These are phyloP conservation scores for Paramyrothecium sp. DNA, from an alignment of 2,329 filamentous ascomycete genomes.

Conservation along the genomic window DNA sequence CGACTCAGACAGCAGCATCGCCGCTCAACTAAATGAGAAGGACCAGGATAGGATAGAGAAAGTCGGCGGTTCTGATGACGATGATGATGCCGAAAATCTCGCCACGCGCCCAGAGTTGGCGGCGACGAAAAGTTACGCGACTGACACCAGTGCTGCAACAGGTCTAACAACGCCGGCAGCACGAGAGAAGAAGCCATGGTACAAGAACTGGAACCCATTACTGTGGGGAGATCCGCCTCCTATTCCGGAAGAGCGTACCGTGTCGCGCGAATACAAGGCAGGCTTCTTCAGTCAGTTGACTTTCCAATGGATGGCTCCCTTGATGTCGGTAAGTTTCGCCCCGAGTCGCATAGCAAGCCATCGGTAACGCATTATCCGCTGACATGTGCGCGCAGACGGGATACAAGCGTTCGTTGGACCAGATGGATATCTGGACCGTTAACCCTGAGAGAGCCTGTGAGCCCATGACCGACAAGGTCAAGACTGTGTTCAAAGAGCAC, in stretches of 20 bases:
- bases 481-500: constrained; percentile 68
- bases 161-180: constrained; percentile 35
- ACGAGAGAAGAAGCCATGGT: constrained; percentile 56
- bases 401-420: constrained; percentile 79
- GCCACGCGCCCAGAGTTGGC: constrained; percentile 16
- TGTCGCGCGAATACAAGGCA: constrained; percentile 71
- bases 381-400: constrained; percentile 55
- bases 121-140: constrained; percentile 49
- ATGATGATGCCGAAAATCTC: constrained; percentile 10
- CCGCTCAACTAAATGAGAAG: constrained; percentile 3
- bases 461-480: constrained; percentile 64
- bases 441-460: constrained; percentile 78
- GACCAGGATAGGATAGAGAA: constrained; percentile 6
- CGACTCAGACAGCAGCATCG: constrained; percentile 8
- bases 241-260: constrained; percentile 49
- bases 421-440: constrained; percentile 84
- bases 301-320: constrained; percentile 86
- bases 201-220: constrained; percentile 60
- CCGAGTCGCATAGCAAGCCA: background rate
- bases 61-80: constrained; percentile 3
- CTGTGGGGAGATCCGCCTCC: constrained; percentile 57
- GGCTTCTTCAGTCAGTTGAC: constrained; percentile 72
- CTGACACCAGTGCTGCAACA: constrained; percentile 48
- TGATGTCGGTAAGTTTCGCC: constrained; percentile 68
- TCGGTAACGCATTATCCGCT: background rate